Evolutionary conservation across 371 early-diverging fungal species (phyloP).

Genomic region (Mucor piriformis): DNA sequence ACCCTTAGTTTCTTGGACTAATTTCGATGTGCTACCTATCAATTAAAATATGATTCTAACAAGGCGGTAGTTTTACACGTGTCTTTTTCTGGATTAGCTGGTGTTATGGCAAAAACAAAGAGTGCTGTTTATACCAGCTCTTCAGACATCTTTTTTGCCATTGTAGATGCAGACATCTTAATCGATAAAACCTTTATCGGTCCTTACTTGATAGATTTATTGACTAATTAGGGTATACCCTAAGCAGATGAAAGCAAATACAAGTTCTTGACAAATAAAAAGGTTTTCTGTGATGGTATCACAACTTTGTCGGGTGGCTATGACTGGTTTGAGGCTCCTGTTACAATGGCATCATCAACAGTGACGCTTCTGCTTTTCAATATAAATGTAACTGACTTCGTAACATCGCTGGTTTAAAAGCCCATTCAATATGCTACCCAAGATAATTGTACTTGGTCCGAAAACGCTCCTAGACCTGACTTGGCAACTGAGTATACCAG

Average conservation of each 20-base stretch:
- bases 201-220: constrained; percentile 46
- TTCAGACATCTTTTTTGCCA: constrained; percentile 55
- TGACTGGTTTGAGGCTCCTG: constrained; percentile 73
- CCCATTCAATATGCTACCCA: constrained; percentile 45
- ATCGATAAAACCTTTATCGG: constrained; percentile 74
- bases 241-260: constrained; percentile 39
- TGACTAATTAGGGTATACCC: constrained; percentile 59
- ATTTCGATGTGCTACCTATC: constrained; percentile 66
- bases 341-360: constrained; percentile 66
- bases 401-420: constrained; percentile 62
- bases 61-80: constrained; percentile 35
- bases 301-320: constrained; percentile 63
- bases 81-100: constrained; percentile 7
- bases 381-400: constrained; percentile 69
- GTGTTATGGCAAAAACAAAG: constrained; percentile 11
- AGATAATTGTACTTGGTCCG: constrained; percentile 61
- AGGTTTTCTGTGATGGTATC: constrained; percentile 70
- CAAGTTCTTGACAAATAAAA: constrained; percentile 66
- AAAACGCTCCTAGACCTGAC: constrained; percentile 52
- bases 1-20: constrained; percentile 73
- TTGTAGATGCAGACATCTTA: constrained; percentile 67
- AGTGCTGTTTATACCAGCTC: constrained; percentile 38
- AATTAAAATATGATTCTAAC: constrained; percentile 58
- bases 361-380: constrained; percentile 51
- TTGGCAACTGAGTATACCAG: constrained; percentile 51